Evolutionary conservation across 2,329 filamentous ascomycete species (phyloP).

Genomic region (Aureobasidium sp.): DNA sequence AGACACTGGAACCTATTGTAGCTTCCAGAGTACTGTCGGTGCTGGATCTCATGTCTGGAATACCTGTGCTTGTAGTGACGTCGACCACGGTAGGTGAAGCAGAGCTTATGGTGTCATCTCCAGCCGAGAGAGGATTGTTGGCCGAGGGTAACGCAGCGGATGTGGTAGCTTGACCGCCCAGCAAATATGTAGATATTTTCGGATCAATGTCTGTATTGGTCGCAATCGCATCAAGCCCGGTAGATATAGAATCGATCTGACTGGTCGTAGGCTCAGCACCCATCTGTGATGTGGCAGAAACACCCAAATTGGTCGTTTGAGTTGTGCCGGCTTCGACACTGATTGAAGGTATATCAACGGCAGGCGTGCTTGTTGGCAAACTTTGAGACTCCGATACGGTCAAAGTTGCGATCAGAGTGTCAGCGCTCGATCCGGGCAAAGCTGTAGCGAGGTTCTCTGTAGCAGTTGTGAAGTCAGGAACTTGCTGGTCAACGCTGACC

Average conservation of each 20-base stretch:
- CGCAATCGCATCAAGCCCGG: neutral
- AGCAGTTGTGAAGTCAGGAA: neutral
- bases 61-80: neutral
- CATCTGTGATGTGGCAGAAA: neutral
- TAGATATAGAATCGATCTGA: neutral
- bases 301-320: neutral
- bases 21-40: neutral
- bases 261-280: neutral
- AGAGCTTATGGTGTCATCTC: neutral
- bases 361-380: neutral
- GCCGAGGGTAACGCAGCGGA: neutral
- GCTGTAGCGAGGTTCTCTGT: neutral
- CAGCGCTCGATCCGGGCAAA: neutral
- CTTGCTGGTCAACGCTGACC: neutral
- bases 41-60: neutral
- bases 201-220: neutral
- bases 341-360: neutral
- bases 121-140: neutral
- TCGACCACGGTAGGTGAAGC: neutral
- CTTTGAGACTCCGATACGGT: neutral
- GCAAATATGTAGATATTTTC: neutral
- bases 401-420: neutral
- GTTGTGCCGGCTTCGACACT: neutral
- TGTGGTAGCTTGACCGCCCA: neutral
- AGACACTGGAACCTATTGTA: neutral